Evolutionary conservation across 2,329 filamentous ascomycete species (phyloP).

Genomic region (Paecilomyces sp.): DNA sequence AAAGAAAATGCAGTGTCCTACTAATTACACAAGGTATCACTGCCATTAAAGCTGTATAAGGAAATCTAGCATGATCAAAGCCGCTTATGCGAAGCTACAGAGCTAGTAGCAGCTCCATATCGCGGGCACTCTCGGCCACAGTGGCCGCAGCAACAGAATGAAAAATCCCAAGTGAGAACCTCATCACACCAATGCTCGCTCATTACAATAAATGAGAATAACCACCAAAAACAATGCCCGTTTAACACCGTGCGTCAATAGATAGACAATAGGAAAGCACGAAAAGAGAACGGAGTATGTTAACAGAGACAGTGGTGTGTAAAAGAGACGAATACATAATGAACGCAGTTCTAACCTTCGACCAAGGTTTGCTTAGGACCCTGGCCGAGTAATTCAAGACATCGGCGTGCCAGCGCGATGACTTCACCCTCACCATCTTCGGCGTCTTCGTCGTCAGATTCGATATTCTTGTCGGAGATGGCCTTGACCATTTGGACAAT

Average conservation of each 20-base stretch:
- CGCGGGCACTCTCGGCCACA: background rate
- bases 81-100: background rate
- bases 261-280: slow-evolving; percentile 7
- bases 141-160: background rate
- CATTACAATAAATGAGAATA: slow-evolving; percentile 13
- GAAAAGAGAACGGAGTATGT: slow-evolving; percentile 11
- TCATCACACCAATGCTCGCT: slow-evolving; percentile 28
- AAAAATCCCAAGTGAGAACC: slow-evolving; percentile 6
- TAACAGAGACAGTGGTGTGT: slow-evolving; percentile 6
- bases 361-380: slow-evolving; percentile 70
- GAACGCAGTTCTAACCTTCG: slow-evolving; percentile 53
- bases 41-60: slow-evolving; percentile 3
- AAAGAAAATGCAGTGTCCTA: slow-evolving; percentile 1
- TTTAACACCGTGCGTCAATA: slow-evolving; percentile 19
- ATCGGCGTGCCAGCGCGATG: slow-evolving; percentile 81
- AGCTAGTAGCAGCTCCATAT: background rate
- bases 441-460: slow-evolving; percentile 76
- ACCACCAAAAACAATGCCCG: slow-evolving; percentile 23
- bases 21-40: slow-evolving; percentile 2
- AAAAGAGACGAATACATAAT: slow-evolving; percentile 2
- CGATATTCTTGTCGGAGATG: slow-evolving; percentile 83
- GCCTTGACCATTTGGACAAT: slow-evolving; percentile 86
- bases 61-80: background rate
- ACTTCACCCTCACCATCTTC: slow-evolving; percentile 92
- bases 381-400: slow-evolving; percentile 77